Base-by-base conservation (phyloP, 2,329 filamentous ascomycete genomes). In the Phyllosticta citribraziliensis region DNA sequence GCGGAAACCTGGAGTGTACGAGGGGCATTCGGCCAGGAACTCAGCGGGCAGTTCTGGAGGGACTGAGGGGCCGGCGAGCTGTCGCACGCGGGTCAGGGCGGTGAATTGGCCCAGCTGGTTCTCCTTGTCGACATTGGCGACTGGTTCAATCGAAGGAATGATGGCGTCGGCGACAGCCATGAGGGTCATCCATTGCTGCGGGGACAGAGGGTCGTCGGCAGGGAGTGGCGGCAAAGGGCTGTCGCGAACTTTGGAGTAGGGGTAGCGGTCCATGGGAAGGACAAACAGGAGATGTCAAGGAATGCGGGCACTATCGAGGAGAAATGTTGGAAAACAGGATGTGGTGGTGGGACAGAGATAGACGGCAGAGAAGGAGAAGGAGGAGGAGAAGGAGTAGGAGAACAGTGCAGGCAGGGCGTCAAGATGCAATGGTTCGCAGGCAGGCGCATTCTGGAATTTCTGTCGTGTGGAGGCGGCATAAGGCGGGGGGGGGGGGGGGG, bases 171-270 rank as follows among this genome's bases (percentile, higher is more conserved):
- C 76, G 30, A 87, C 77, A 24, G 83, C 79, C 55, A 82, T 73
- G 2, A 87, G 72, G 0, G 80, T 84, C 30, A 73, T 76, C 84
- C 84, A 86, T 76, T 87, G 84, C 2, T 74, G 69, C 12, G 78
- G 70, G 2, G 78, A 80, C 65, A 85, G 77, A 56, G 81, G 74
- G 56, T 80, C 75, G 12, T 75, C 71, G 3, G 70, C 64, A 17
- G 80, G 75, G 2, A 76, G 71, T 1, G 80, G 78, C 25, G 80
- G 77, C 10, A 82, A 69, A 57, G 80, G 77, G 24, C 55, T 55
- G 5, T 60, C 58, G 52, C 40, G 54, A 53, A 60, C 19, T 27
- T 35, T 9, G 11, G 33, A 40, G 33, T 12, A 2, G 14, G 33
- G 33, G 10, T 8, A 14, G 55, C 40, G 25, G 52, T 22, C 24